Evolutionary conservation across 2,329 filamentous ascomycete species (phyloP).

Genomic region (Cordyceps cateniannulata): DNA sequence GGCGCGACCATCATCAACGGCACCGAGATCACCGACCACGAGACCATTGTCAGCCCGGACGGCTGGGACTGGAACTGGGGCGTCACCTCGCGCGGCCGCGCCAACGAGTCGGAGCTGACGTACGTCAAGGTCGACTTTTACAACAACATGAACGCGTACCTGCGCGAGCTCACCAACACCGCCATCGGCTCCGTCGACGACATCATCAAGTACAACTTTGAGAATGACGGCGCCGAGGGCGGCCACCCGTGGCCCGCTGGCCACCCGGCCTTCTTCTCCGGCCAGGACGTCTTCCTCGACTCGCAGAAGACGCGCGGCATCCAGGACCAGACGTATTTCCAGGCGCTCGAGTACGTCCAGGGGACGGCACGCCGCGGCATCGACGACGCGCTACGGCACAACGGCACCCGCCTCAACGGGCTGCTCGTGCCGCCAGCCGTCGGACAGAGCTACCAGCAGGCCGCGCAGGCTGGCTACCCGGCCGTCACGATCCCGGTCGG

Average conservation of each 20-base stretch:
- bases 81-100: constrained; percentile 44
- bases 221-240: constrained; percentile 61
- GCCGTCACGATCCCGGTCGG: constrained; percentile 63
- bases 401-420: constrained; percentile 46
- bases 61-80: constrained; percentile 75
- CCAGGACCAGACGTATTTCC: constrained; percentile 58
- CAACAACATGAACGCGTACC: constrained; percentile 54
- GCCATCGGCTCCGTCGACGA: constrained; percentile 54
- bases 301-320: constrained; percentile 54
- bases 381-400: constrained; percentile 53
- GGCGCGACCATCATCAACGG: constrained; percentile 64
- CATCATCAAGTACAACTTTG: constrained; percentile 57
- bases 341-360: constrained; percentile 57
- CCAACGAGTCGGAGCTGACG: constrained; percentile 70
- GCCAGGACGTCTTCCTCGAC: constrained; percentile 65
- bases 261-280: constrained; percentile 59
- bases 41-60: constrained; percentile 54
- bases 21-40: constrained; percentile 59
- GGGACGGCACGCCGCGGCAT: constrained; percentile 60
- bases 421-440: constrained; percentile 64
- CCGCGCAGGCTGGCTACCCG: constrained; percentile 70
- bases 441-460: constrained; percentile 61
- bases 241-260: constrained; percentile 48
- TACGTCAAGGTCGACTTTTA: constrained; percentile 67
- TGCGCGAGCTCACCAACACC: constrained; percentile 56